Conservation (phyloP, 2,329 filamentous ascomycete species). For the Septoria petroselini region DNA sequence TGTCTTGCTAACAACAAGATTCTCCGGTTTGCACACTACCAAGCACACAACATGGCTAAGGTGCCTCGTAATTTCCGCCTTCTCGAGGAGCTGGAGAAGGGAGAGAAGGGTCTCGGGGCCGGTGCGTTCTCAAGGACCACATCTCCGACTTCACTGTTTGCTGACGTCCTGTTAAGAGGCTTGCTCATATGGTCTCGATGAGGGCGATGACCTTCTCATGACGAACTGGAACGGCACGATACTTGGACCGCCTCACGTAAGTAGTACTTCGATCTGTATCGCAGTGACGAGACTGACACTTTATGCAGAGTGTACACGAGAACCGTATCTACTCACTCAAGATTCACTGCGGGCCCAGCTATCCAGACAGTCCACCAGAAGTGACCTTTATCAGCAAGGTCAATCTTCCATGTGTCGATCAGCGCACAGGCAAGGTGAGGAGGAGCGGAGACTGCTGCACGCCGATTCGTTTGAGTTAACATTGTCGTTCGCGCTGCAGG, state of each 20-base stretch:
- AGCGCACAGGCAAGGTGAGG: slow-evolving; percentile 66
- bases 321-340: slow-evolving; percentile 98
- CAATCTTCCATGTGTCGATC: slow-evolving; percentile 92
- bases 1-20: slow-evolving; percentile 43
- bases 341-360: slow-evolving; percentile 87
- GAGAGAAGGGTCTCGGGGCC: slow-evolving; percentile 93
- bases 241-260: slow-evolving; percentile 88
- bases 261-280: slow-evolving; percentile 38
- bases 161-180: slow-evolving; percentile 62
- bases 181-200: slow-evolving; percentile 92
- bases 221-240: slow-evolving; percentile 99
- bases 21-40: neutral
- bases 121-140: slow-evolving; percentile 49
- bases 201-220: slow-evolving; percentile 93
- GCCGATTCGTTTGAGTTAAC: neutral
- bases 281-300: slow-evolving; percentile 6
- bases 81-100: slow-evolving; percentile 96
- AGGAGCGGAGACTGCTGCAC: neutral
- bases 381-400: slow-evolving; percentile 92
- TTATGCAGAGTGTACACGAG: slow-evolving; percentile 78
- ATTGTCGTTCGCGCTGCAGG: slow-evolving; percentile 45
- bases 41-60: slow-evolving; percentile 62
- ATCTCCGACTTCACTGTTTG: neutral
- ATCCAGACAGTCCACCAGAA: slow-evolving; percentile 83
- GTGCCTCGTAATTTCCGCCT: slow-evolving; percentile 95